phyloP scores from a whole-genome alignment of 805 yeast genomes.

The Ogataea parapolymorpha region DNA sequence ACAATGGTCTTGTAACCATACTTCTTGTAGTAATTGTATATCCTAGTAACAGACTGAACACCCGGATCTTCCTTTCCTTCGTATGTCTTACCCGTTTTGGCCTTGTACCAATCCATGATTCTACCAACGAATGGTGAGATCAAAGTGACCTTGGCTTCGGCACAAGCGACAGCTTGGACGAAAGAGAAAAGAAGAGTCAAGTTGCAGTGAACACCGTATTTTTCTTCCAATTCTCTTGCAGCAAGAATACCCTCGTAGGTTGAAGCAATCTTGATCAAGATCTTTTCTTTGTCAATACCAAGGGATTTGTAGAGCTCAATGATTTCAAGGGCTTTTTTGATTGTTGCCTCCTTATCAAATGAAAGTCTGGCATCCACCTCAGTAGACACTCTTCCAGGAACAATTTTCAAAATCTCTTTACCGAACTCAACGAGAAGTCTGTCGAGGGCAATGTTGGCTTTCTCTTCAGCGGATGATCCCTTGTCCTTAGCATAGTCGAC shows the following conservation, averaged over 20 bases:
- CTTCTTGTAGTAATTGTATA: conserved; percentile 98
- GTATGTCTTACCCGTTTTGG: conserved; percentile 85
- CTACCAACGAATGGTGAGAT: conserved; percentile 99
- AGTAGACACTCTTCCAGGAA: conserved; percentile 98
- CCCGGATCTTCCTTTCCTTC: conserved; percentile 88
- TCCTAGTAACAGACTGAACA: conserved; percentile 81
- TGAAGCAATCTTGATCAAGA: conserved; percentile 93
- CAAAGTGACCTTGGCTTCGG: conserved; percentile 94
- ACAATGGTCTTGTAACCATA: conserved; percentile 94
- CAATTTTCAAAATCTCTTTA: conserved; percentile 84
- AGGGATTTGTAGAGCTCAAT: conserved; percentile 79
- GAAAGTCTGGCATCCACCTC: conserved; percentile 99
- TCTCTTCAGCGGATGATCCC: conserved; percentile 56
- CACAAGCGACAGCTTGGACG: conserved; percentile 98
- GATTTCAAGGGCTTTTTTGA: conserved; percentile 89
- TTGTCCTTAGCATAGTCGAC: conserved; percentile 75
- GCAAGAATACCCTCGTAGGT: conserved; percentile 99
- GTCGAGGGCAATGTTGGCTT: conserved; percentile 84
- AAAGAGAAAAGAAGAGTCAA: conserved; percentile 93
- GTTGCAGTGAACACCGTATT: conserved; percentile 91
- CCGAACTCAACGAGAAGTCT: conserved; percentile 95
- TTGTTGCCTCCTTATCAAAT: conserved; percentile 90
- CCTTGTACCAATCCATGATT: conserved; percentile 98
- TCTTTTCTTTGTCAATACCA: conserved; percentile 86
- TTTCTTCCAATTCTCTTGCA: conserved; percentile 88